Percentiles rank a stretch among this genome's conserved stretches.
These are phyloP conservation scores for Pseudodiploospora longispora DNA, from an alignment of 2,329 filamentous ascomycete genomes.

Conservation along the genomic window DNA sequence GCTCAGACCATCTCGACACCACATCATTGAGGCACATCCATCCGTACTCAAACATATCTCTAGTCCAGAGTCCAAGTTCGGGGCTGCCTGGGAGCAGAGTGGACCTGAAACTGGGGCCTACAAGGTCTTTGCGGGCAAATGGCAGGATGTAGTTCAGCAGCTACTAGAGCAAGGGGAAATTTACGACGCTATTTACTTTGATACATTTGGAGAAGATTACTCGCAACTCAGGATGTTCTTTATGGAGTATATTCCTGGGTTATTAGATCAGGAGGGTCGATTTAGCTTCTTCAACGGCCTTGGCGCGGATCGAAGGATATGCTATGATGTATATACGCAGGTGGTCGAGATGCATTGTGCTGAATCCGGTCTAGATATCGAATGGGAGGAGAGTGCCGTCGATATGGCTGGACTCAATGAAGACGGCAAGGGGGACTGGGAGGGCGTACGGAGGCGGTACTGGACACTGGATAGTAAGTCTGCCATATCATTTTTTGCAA, in stretches of 20 bases:
- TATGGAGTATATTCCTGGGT: conserved; percentile 71
- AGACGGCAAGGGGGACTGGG: conserved; percentile 70
- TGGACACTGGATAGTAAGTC: conserved; percentile 71
- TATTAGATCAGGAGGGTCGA: conserved; percentile 63
- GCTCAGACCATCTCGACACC: conserved; percentile 60
- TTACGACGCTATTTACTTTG: conserved; percentile 91
- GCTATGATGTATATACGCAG: conserved; percentile 92
- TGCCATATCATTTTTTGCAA: neutral
- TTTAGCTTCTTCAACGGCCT: conserved; percentile 90
- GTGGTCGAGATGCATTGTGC: conserved; percentile 86
- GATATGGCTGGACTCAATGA: conserved; percentile 57
- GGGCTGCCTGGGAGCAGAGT: conserved; percentile 44
- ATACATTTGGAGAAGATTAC: conserved; percentile 96
- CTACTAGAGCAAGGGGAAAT: conserved; percentile 60
- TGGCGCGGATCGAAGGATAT: conserved; percentile 83
- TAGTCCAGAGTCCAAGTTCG: conserved; percentile 41
- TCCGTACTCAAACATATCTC: conserved; percentile 61
- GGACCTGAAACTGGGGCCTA: conserved; percentile 58
- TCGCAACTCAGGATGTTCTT: conserved; percentile 79
- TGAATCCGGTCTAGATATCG: conserved; percentile 82
- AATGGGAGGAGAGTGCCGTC: conserved; percentile 73
- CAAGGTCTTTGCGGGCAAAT: conserved; percentile 59
- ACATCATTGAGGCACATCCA: conserved; percentile 81
- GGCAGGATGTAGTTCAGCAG: conserved; percentile 71
- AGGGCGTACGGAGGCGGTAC: conserved; percentile 79